phyloP scores from a whole-genome alignment of 345 rosid genomes.

The Erodium maritimum region DNA sequence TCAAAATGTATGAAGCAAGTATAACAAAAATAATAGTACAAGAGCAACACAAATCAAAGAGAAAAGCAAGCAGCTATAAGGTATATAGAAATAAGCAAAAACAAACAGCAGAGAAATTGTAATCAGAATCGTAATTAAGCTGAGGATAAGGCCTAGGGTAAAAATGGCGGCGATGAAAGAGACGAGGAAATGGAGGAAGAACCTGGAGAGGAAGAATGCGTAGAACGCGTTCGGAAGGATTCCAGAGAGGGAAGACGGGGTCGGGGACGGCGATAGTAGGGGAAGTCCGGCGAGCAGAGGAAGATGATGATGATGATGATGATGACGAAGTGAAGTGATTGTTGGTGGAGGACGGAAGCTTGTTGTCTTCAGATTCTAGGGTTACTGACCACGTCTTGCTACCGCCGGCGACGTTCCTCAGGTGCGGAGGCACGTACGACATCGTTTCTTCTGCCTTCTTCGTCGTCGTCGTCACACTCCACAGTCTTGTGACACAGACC shows the following conservation, averaged over 20 bases:
- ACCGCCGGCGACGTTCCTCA: conserved; percentile 13
- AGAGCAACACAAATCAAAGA: neutral
- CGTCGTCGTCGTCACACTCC: neutral
- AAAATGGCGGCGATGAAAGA: neutral
- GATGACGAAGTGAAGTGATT: neutral
- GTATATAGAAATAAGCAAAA: too few species aligned
- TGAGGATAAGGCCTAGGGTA: neutral
- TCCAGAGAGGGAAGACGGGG: conserved; percentile 22
- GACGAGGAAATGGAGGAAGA: neutral
- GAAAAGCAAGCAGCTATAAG: neutral
- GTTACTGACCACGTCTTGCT: conserved; percentile 7
- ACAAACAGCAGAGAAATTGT: too few species aligned
- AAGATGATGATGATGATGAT: conserved; percentile 8
- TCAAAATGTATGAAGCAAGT: neutral
- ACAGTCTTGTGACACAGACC: too few species aligned
- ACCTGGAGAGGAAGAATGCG: conserved; percentile 22
- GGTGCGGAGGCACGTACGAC: conserved; percentile 33
- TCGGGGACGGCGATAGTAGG: conserved; percentile 11
- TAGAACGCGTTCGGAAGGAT: conserved; percentile 30
- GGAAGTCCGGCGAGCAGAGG: conserved; percentile 8
- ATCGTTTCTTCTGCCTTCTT: conserved; percentile 12
- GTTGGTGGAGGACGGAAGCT: conserved; percentile 7
- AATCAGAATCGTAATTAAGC: too few species aligned
- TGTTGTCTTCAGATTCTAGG: conserved; percentile 9
- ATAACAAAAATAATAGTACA: neutral